Base-by-base conservation (phyloP, 2,329 filamentous ascomycete genomes). In the Penicillium italicum region DNA sequence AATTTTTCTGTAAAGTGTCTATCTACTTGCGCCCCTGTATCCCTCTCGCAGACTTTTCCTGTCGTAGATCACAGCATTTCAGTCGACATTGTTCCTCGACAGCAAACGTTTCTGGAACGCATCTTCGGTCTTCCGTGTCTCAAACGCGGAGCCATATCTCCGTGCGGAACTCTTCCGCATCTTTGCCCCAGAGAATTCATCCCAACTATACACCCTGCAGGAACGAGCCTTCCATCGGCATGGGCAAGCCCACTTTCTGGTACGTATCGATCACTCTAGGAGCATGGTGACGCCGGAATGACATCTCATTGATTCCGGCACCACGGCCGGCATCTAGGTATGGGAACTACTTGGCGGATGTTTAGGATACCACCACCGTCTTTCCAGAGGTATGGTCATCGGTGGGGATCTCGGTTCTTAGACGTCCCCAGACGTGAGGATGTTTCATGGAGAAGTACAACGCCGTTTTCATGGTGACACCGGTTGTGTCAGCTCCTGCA, bases 261-360 rank as follows among this genome's bases (percentile, higher is more conserved):
- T 0, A 79, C 80, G 1, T 78, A 67, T 1, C 82, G 77, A n/a
- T n/a, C n/a, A n/a, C 63, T 82, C 79, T 16, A 82, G 77, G 0
- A 75, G 64, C 62, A 81, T 73, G 9, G 72, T 75, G 3, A 81
- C 71, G 3, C 70, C 73, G 1, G 80, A 79, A 59, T 82, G 78
- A 24, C 79, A 69, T 6, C 81, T 74, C 57, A 79, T 65, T 1
- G 77, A 72, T 65, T 85, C 82, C 14, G 76, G 78, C 11, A 84
- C 72, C 4, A 81, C 76, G 4, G 81, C 80, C n/a, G n/a, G n/a
- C n/a, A 42, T 79, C 71, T 11, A 84, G 73, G 61, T 82, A 82
- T 3, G 65, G 65, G 3, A 64, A 51, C 2, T 41, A 31, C 16
- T 52, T 58, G 16, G 64, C 52, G 1, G 50, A 28, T 42, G 62